Conservation (phyloP, 2,329 filamentous ascomycete genomes). For the Monosporascus sp. region DNA sequence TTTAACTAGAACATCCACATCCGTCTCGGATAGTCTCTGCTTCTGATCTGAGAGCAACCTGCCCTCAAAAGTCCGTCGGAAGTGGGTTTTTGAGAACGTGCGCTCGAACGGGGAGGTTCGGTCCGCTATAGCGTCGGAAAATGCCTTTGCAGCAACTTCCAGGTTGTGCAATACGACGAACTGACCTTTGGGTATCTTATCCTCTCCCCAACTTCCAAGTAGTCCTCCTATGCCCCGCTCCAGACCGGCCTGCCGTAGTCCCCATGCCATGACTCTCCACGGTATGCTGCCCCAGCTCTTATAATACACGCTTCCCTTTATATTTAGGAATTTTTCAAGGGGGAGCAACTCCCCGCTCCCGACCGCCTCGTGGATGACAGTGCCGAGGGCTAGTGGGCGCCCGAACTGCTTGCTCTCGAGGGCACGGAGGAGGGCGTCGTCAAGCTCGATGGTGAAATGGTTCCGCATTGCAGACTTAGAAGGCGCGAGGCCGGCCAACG, state of each 20-base stretch:
- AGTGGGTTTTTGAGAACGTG: constrained; percentile 62
- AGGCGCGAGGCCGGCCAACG: constrained; percentile 51
- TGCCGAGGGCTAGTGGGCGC: constrained; percentile 71
- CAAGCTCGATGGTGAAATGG: constrained; percentile 47
- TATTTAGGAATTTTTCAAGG: constrained; percentile 60
- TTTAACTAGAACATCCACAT: constrained; percentile 64
- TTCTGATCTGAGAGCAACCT: constrained; percentile 40
- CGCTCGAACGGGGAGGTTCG: constrained; percentile 54
- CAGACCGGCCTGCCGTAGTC: constrained; percentile 64
- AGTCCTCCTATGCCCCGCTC: constrained; percentile 35
- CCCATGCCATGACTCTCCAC: constrained; percentile 70
- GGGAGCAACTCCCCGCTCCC: constrained; percentile 64
- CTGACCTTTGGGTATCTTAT: constrained; percentile 54
- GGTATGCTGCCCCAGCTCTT: constrained; percentile 64
- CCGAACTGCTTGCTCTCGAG: constrained; percentile 76
- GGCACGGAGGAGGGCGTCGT: constrained; percentile 61
- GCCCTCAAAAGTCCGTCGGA: constrained; percentile 52
- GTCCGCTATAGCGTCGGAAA: constrained; percentile 39
- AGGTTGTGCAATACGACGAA: constrained; percentile 63
- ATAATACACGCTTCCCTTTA: constrained; percentile 66
- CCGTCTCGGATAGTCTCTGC: constrained; percentile 51
- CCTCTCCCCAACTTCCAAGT: constrained; percentile 32
- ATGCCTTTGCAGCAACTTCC: constrained; percentile 51
- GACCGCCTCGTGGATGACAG: constrained; percentile 72
- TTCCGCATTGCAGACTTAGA: constrained; percentile 37